These are phyloP conservation scores for Trebouxia gelatinosa DNA, from an alignment of 163 green algal genomes.

Conservation along the genomic window DNA sequence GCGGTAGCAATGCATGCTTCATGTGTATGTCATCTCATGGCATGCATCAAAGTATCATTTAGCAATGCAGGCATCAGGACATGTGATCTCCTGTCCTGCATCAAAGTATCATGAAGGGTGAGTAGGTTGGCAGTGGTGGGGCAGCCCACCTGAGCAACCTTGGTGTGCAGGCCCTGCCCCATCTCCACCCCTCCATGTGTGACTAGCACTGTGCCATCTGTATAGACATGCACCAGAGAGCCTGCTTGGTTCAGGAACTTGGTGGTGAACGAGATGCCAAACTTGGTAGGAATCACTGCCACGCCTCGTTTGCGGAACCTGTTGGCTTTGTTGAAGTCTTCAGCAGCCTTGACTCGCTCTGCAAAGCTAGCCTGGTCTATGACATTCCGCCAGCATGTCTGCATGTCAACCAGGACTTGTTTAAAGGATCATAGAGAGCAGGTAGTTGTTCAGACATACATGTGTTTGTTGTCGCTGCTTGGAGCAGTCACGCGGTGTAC, in stretches of 20 bases:
- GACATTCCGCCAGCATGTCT: conserved; percentile 71
- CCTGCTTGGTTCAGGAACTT: conserved; percentile 79
- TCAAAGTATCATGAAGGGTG: too few relatives aligned
- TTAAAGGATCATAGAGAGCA: too few relatives aligned
- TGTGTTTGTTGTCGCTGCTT: too few relatives aligned
- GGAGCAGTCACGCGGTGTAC: too few relatives aligned
- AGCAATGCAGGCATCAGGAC: too few relatives aligned
- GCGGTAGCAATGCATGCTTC: too few relatives aligned
- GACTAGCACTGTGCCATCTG: conserved; percentile 90
- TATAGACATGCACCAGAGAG: conserved; percentile 94
- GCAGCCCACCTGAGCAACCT: conserved; percentile 79
- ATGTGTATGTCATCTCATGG: too few relatives aligned
- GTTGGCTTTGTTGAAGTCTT: conserved; percentile 61
- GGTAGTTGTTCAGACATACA: neutral
- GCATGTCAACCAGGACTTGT: conserved; percentile 12
- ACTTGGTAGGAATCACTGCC: conserved; percentile 89
- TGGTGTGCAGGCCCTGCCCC: conserved; percentile 90
- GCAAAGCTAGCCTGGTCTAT: conserved; percentile 35
- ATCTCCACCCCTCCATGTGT: conserved; percentile 78
- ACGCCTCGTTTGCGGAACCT: conserved; percentile 90
- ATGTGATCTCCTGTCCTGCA: too few relatives aligned
- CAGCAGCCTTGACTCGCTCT: conserved; percentile 33
- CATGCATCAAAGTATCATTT: too few relatives aligned
- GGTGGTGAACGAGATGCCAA: conserved; percentile 62
- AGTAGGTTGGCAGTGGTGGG: neutral